phyloP scores from a whole-genome alignment of 2,329 filamentous ascomycete species.

The Diaporthe velutina region DNA sequence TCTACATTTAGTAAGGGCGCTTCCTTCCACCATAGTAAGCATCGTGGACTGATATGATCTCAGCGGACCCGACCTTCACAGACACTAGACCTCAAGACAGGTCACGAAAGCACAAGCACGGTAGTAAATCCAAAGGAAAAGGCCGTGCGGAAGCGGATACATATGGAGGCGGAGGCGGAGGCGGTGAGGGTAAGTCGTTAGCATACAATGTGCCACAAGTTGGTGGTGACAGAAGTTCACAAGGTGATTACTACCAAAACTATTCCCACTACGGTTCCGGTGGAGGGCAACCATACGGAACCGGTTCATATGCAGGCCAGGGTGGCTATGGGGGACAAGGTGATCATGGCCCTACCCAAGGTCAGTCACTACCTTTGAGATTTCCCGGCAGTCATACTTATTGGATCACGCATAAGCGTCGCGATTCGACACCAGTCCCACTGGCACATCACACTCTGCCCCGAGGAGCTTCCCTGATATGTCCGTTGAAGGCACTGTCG shows the following conservation, averaged over 20 bases:
- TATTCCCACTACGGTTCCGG: conserved; percentile 2
- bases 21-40: neutral
- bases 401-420: neutral
- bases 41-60: neutral
- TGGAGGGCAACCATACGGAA: neutral
- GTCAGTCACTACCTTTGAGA: neutral
- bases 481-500: neutral
- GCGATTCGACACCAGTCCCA: conserved; percentile 1
- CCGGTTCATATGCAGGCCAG: neutral
- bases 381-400: neutral
- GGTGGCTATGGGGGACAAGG: conserved; percentile 7
- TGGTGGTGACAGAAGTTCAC: neutral
- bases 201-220: neutral
- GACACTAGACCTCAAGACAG: neutral
- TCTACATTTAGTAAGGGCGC: conserved; percentile 6
- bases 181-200: neutral
- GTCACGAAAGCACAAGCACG: conserved; percentile 28
- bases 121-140: conserved; percentile 19
- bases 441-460: neutral
- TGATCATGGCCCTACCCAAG: neutral
- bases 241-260: neutral
- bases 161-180: neutral
- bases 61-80: neutral
- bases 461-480: neutral
- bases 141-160: conserved; percentile 4